Evolutionary conservation across 2,329 filamentous ascomycete species (phyloP), one percentile per base, ranked within the genome.

Genomic region (Diaporthe helianthi): DNA sequence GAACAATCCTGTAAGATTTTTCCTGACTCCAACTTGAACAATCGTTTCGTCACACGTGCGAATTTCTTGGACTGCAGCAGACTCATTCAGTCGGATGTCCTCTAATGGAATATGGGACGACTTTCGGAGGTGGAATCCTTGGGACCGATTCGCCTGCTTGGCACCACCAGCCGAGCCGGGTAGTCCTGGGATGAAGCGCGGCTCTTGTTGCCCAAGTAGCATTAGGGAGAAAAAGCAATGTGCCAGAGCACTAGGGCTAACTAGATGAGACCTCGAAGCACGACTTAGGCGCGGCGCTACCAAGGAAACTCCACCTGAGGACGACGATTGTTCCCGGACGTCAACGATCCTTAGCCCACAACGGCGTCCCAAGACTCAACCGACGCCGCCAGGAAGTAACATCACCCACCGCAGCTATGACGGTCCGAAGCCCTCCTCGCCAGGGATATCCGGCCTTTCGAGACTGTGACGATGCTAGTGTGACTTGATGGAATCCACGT

Each of bases 121-220:
- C 58, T 31, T n/a, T 44, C 44, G 44, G 17, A 26, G 44, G 29
- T 29, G 58, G 44, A 47, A 49, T 49, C 58, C 58, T 29, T 63
- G 41, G 58, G 29, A 63, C 44, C 58, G 58, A 49, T 63, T 63
- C 58, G 58, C 58, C 44, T 49, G 58, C 58, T 63, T 63, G 58
- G 58, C 44, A 36, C 10, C 58, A 19, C 58, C 58, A 19, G 44
- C 58, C 26, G 58, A 29, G 36, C 58, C 58, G 36, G 58, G 58
- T 63, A 49, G 44, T 63, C 58, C 58, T 49, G 44, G 58, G 58
- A 49, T 63, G 26, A 29, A 63, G 58, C 58, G 58, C 58, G 58
- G 58, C 58, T 63, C 58, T 63, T 63, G 58, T 44, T 63, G 58
- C 58, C 58, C 58, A 63, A 63, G 58, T 63, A 33, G 58, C 58